phyloP scores from a whole-genome alignment of 2,329 filamentous ascomycete species.

The Huntiella decipiens region DNA sequence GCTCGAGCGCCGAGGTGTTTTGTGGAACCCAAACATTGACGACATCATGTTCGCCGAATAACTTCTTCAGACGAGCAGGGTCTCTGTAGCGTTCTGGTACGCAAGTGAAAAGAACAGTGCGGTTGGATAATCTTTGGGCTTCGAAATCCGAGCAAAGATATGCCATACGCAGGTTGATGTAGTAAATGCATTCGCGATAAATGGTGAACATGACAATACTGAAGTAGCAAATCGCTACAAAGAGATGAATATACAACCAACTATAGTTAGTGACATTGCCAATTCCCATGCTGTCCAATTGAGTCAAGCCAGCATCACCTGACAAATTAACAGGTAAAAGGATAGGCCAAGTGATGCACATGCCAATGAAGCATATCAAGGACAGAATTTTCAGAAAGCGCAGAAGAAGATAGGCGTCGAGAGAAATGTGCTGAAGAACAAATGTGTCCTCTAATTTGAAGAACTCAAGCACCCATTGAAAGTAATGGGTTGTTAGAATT shows the following conservation, averaged over 20 bases:
- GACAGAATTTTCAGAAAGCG: slow-evolving; percentile 64
- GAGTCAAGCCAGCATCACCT: slow-evolving; percentile 42
- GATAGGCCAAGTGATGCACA: slow-evolving; percentile 67
- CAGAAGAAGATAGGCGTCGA: slow-evolving; percentile 77
- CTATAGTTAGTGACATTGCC: slow-evolving; percentile 35
- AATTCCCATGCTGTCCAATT: slow-evolving; percentile 38
- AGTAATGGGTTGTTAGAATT: slow-evolving; percentile 33
- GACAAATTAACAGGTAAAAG: slow-evolving; percentile 71
- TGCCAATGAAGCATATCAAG: slow-evolving; percentile 63
- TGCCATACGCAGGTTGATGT: slow-evolving; percentile 83
- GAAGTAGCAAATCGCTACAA: slow-evolving; percentile 68
- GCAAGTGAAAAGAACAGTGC: slow-evolving; percentile 81
- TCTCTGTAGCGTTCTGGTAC: slow-evolving; percentile 63
- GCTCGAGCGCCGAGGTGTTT: slow-evolving; percentile 54
- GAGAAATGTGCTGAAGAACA: slow-evolving; percentile 65
- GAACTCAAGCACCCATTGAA: slow-evolving; percentile 44
- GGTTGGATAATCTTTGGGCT: slow-evolving; percentile 66
- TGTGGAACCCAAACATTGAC: slow-evolving; percentile 70
- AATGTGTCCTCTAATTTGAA: slow-evolving; percentile 53
- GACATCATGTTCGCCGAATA: slow-evolving; percentile 56
- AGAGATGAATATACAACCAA: slow-evolving; percentile 62
- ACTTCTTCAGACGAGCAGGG: slow-evolving; percentile 49
- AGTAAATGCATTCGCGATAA: slow-evolving; percentile 78
- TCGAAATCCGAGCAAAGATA: slow-evolving; percentile 77
- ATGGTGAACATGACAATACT: slow-evolving; percentile 78